These are phyloP conservation scores for Aspergillus ibericus DNA, from an alignment of 2,329 filamentous ascomycete species.

Conservation along the genomic window DNA sequence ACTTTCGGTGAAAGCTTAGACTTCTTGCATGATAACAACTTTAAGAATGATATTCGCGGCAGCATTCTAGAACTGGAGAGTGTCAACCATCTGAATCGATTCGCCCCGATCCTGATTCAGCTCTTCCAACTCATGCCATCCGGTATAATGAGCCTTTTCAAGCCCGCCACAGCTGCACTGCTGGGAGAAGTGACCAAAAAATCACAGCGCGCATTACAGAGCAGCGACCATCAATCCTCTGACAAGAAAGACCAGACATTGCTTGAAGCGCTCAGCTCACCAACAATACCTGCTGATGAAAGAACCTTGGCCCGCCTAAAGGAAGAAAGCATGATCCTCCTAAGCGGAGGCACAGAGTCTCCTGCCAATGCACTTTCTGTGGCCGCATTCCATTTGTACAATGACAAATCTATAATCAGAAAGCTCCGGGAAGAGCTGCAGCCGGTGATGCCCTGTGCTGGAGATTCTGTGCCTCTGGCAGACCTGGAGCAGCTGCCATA, in stretches of 20 bases:
- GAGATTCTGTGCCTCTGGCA: constrained; percentile 23
- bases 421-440: constrained; percentile 31
- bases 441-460: constrained; percentile 27
- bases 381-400: constrained; percentile 29
- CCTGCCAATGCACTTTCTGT: constrained; percentile 31
- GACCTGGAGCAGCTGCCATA: constrained; percentile 45
- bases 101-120: too few species aligned
- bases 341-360: constrained; percentile 44
- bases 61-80: too few species aligned
- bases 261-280: not conserved
- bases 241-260: too few species aligned
- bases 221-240: too few species aligned
- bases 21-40: too few species aligned
- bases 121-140: too few species aligned
- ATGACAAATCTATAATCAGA: constrained; percentile 13
- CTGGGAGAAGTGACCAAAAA: too few species aligned
- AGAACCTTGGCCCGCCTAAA: constrained; percentile 1
- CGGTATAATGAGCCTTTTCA: too few species aligned
- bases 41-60: too few species aligned
- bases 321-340: constrained; percentile 40
- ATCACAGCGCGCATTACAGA: too few species aligned
- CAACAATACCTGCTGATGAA: not conserved
- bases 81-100: too few species aligned
- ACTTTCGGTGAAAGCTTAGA: not conserved
- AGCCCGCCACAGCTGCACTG: too few species aligned